Percentiles rank a stretch among this genome's conserved stretches.
Conservation (phyloP, 352 stramenopile genomes). For the Phytophthora multivora region DNA sequence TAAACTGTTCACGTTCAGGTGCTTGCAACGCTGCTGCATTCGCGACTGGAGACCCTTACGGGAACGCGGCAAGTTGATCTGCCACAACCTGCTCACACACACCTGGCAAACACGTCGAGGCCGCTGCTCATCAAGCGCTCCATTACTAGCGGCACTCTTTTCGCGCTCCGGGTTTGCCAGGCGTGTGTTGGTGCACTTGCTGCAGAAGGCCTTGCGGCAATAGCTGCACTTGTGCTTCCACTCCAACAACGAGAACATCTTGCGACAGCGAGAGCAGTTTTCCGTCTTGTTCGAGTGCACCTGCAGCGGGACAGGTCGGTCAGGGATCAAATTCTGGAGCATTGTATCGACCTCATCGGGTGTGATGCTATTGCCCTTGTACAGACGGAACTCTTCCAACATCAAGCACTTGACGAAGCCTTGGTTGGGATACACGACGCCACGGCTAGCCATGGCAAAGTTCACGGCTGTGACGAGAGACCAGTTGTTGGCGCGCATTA, state of each 20-base stretch:
- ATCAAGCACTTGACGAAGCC: conserved; percentile 80
- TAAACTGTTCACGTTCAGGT: conserved; percentile 79
- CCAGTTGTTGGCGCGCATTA: conserved; percentile 86
- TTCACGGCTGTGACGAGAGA: conserved; percentile 85
- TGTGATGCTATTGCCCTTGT: conserved; percentile 78
- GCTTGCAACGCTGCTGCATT: conserved; percentile 55
- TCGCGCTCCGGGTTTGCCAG: conserved; percentile 66
- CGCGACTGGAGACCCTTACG: conserved; percentile 59
- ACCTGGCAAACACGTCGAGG: conserved; percentile 73
- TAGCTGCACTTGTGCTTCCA: conserved; percentile 88
- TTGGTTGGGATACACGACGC: conserved; percentile 85
- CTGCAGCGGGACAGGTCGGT: conserved; percentile 74
- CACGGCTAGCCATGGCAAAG: conserved; percentile 74
- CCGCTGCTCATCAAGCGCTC: conserved; percentile 52
- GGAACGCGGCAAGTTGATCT: conserved; percentile 80
- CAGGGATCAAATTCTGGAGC: conserved; percentile 73
- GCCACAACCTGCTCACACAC: conserved; percentile 77
- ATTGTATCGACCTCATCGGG: conserved; percentile 74
- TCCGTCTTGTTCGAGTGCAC: conserved; percentile 66
- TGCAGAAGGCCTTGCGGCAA: conserved; percentile 79
- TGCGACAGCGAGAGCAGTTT: conserved; percentile 70
- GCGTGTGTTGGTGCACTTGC: conserved; percentile 82
- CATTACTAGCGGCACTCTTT: conserved; percentile 48
- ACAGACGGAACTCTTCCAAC: conserved; percentile 76
- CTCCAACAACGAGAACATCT: conserved; percentile 80